phyloP scores from a whole-genome alignment of 805 yeast species.

The Monosporozyma siamensis region DNA sequence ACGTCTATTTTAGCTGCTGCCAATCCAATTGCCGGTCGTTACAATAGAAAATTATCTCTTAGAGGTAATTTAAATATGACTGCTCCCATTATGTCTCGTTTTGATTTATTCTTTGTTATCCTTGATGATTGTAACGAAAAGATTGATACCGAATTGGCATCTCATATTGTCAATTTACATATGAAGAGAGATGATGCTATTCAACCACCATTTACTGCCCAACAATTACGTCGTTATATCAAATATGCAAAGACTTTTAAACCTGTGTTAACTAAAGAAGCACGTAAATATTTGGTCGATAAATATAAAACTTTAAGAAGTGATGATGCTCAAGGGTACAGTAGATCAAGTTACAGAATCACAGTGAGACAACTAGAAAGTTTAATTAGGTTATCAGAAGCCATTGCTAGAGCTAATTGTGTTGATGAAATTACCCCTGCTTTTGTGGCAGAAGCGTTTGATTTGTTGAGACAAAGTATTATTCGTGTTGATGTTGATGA shows the following conservation, averaged over 20 bases:
- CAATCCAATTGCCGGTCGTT: constrained; percentile 94
- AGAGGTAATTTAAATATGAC: constrained; percentile 88
- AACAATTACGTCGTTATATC: constrained; percentile 79
- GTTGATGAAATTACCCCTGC: constrained; percentile 75
- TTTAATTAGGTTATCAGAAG: constrained; percentile 87
- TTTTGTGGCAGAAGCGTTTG: constrained; percentile 90
- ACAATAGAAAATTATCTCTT: constrained; percentile 76
- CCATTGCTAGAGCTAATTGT: constrained; percentile 95
- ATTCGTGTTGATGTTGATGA: constrained; percentile 93
- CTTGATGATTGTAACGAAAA: constrained; percentile 90
- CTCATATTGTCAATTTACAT: constrained; percentile 87
- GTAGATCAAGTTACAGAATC: constrained; percentile 77
- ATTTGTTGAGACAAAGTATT: constrained; percentile 78
- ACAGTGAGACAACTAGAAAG: constrained; percentile 96
- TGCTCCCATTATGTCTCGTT: constrained; percentile 97
- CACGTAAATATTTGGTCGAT: constrained; percentile 65
- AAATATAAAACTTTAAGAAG: constrained; percentile 78
- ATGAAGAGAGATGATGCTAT: constrained; percentile 87
- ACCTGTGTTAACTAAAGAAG: constrained; percentile 76
- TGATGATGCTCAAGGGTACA: constrained; percentile 81
- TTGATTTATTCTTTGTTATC: constrained; percentile 89
- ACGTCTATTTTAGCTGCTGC: constrained; percentile 98
- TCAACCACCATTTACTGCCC: constrained; percentile 79
- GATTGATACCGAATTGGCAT: constrained; percentile 81
- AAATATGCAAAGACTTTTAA: constrained; percentile 87